Base-by-base conservation (phyloP, 768 basidiomycete genomes). In the Stropharia rugosoannulata region DNA sequence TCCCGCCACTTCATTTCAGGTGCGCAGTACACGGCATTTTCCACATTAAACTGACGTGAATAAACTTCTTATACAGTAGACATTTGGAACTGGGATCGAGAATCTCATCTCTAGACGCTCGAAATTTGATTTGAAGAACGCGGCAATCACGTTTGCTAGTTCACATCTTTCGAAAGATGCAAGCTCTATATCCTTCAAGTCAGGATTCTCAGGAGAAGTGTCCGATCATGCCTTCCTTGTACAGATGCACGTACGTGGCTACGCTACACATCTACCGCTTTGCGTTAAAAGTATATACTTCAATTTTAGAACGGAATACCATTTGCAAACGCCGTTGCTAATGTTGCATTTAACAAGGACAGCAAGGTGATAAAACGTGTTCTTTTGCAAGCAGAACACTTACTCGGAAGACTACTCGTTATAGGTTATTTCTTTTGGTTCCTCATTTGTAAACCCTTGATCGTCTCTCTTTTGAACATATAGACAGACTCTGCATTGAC, bases 371-470 rank as follows among this genome's bases (percentile, higher is more conserved):
- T 3, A 1, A 13, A 13, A 1, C 16, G 19, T 39, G n/a, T n/a
- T n/a, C 9, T 4, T 36, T 45, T 19, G 42, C 5, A 27, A 10
- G 44, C 32, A n/a, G n/a, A 15, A 4, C 32, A 16, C 27, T 19
- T 27, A 29, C 5, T 37, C 16, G 4, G n/a, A 27, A 35, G 9
- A n/a, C 36, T 39, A 16, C 18, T 7, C 19, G n/a, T 27, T 45
- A 8, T 43, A 60, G 59, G 59, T 60, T 39, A 71, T 74, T 39
- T 67, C 78, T 1, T 75, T 80, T 54, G 75, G 80, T 22, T 74
- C 75, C 11, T 80, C 76, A 0, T 81, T 81, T 58, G 69, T 80
- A 12, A 73, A 74, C 53, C 68, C 76, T 0, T 65, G 78, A 76
- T 56, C 16, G 71, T 62, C 9, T 19, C 3, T 11, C 35, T 22